These are phyloP conservation scores for Thelonectria blattea DNA, from an alignment of 2,329 filamentous ascomycete species.

Conservation along the genomic window DNA sequence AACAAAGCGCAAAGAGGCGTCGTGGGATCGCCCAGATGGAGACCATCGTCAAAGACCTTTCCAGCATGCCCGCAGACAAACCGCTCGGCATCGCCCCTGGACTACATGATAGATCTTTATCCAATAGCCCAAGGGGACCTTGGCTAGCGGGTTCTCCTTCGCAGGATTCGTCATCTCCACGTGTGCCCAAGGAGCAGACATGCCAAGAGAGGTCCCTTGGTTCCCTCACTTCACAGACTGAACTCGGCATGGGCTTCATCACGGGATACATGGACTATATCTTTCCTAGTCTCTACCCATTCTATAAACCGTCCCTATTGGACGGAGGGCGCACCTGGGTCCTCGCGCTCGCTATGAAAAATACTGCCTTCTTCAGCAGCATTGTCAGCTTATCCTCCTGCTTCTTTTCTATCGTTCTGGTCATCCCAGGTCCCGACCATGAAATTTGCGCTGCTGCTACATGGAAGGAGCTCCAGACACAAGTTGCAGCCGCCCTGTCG, in stretches of 20 bases:
- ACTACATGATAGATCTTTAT: not conserved
- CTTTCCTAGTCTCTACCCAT: constrained; percentile 61
- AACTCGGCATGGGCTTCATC: constrained; percentile 17
- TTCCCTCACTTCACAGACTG: not conserved
- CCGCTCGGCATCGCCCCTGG: not conserved
- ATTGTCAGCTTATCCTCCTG: constrained; percentile 44
- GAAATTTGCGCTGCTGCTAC: not conserved
- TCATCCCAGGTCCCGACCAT: constrained; percentile 9
- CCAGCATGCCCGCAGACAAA: not conserved
- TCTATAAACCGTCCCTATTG: constrained; percentile 56
- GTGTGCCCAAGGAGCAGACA: not conserved
- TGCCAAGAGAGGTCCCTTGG: not conserved
- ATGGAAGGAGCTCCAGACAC: constrained; percentile 3
- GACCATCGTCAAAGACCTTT: constrained; percentile 12
- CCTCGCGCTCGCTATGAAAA: constrained; percentile 56
- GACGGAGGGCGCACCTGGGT: constrained; percentile 61
- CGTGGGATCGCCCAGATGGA: constrained; percentile 41
- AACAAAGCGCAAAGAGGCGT: constrained; percentile 31
- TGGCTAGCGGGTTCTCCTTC: not conserved
- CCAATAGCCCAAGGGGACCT: not conserved
- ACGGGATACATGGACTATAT: constrained; percentile 42
- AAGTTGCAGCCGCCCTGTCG: constrained; percentile 6
- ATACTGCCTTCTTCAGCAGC: constrained; percentile 56
- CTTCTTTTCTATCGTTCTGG: constrained; percentile 8
- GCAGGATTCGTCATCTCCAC: not conserved